Conservation (phyloP, 768 basidiomycete genomes). For the Flagelloscypha sp. region DNA sequence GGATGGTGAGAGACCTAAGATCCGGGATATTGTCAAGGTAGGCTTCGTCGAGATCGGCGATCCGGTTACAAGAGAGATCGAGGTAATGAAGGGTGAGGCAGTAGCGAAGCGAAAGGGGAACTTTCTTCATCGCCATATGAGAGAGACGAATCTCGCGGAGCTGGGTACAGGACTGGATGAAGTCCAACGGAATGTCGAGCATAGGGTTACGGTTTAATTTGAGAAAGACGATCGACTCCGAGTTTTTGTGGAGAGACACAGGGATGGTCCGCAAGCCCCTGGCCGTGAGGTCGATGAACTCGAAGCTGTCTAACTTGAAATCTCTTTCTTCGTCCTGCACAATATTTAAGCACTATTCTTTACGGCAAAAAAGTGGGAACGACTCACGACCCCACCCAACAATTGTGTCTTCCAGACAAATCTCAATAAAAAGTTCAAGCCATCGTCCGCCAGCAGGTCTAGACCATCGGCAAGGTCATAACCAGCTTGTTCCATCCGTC, state of each 20-base stretch:
- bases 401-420: conserved; percentile 83
- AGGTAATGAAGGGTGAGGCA: conserved; percentile 67
- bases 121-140: conserved; percentile 90
- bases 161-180: conserved; percentile 79
- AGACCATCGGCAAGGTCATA: conserved; percentile 76
- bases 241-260: conserved; percentile 74
- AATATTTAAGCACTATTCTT: conserved; percentile 1
- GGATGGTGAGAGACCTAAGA: conserved; percentile 60
- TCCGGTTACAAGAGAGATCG: conserved; percentile 87
- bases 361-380: neutral
- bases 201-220: conserved; percentile 92
- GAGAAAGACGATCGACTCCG: conserved; percentile 75
- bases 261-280: conserved; percentile 83
- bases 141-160: conserved; percentile 82
- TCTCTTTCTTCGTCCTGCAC: conserved; percentile 72
- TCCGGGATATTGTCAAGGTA: conserved; percentile 68
- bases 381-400: conserved; percentile 53
- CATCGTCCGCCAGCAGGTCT: conserved; percentile 68
- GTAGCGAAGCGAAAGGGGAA: conserved; percentile 77
- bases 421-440: conserved; percentile 77
- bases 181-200: conserved; percentile 93
- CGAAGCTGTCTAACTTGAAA: conserved; percentile 59
- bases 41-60: conserved; percentile 82
- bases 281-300: conserved; percentile 74
- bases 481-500: conserved; percentile 82